A percentile compares a stretch with the other conserved stretches of the same genome.
Evolutionary conservation across 2,329 filamentous ascomycete species (phyloP).

Genomic region (Pseudocercospora musae): DNA sequence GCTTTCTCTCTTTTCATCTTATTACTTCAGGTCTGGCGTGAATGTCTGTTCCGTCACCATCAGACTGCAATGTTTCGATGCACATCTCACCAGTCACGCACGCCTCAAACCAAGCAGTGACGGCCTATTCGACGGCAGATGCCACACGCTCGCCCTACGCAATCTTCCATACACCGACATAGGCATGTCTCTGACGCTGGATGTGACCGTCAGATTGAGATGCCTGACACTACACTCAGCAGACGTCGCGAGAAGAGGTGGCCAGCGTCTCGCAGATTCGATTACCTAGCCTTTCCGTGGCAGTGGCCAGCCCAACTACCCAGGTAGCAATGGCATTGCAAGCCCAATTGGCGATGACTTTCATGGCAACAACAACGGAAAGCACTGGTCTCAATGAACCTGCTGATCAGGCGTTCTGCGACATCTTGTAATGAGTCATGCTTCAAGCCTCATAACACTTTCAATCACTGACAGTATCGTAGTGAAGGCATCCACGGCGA

Average conservation of each 20-base stretch:
- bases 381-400: background rate
- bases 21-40: background rate
- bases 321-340: background rate
- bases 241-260: background rate
- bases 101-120: background rate
- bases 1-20: background rate
- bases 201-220: background rate
- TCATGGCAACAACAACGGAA: background rate
- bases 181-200: background rate
- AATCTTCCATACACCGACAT: background rate
- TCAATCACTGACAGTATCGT: background rate
- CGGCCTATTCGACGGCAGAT: background rate
- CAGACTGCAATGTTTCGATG: background rate
- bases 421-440: background rate
- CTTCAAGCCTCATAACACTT: background rate
- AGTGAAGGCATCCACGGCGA: background rate
- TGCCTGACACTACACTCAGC: background rate
- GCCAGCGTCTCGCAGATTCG: background rate
- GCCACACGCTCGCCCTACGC: background rate
- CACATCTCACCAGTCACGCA: background rate
- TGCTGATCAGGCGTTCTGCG: background rate
- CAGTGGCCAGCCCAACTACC: background rate
- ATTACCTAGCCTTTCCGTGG: background rate
- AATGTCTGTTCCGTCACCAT: background rate
- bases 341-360: background rate